These are phyloP conservation scores for Geotrichum fermentans DNA, from an alignment of 1,139 yeast species.

Conservation along the genomic window DNA sequence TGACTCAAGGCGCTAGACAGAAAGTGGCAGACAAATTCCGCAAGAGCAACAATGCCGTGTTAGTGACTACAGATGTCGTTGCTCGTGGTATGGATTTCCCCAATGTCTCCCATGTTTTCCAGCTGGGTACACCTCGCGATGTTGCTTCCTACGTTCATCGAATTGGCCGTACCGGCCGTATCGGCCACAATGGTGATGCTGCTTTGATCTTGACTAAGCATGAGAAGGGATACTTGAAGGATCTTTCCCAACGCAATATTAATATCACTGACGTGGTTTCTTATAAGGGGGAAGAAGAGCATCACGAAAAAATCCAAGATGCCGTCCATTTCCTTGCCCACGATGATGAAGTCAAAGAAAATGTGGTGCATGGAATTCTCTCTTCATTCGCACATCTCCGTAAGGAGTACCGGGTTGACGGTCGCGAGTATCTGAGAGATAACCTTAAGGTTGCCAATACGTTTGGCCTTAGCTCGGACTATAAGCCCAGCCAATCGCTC, in stretches of 20 bases:
- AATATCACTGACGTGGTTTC: conserved; percentile 20
- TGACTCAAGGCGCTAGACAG: conserved; percentile 63
- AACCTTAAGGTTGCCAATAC: conserved; percentile 12
- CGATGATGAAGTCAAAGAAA: conserved; percentile 16
- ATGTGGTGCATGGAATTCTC: conserved; percentile 17
- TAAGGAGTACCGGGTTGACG: conserved; percentile 20
- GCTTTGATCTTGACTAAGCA: conserved; percentile 31
- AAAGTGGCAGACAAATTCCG: conserved; percentile 54
- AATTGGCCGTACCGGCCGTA: conserved; percentile 95
- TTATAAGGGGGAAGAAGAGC: conserved; percentile 14
- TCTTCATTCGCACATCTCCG: conserved; percentile 18
- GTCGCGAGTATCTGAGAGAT: conserved; percentile 16
- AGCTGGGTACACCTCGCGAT: conserved; percentile 69
- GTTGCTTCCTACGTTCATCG: conserved; percentile 81
- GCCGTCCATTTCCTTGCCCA: conserved; percentile 18
- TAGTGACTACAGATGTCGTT: conserved; percentile 87
- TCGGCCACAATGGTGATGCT: conserved; percentile 67
- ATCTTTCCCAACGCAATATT: conserved; percentile 26
- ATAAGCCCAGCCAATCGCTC: conserved; percentile 11
- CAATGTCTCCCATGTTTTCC: conserved; percentile 74
- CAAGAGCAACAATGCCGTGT: conserved; percentile 47
- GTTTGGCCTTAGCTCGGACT: conserved; percentile 7
- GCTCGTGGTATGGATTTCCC: conserved; percentile 97
- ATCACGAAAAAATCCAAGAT: conserved; percentile 4
- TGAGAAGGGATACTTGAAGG: conserved; percentile 27